Evolutionary conservation across 352 stramenopile species (phyloP).

Genomic region (Phytophthora tentaculata): DNA sequence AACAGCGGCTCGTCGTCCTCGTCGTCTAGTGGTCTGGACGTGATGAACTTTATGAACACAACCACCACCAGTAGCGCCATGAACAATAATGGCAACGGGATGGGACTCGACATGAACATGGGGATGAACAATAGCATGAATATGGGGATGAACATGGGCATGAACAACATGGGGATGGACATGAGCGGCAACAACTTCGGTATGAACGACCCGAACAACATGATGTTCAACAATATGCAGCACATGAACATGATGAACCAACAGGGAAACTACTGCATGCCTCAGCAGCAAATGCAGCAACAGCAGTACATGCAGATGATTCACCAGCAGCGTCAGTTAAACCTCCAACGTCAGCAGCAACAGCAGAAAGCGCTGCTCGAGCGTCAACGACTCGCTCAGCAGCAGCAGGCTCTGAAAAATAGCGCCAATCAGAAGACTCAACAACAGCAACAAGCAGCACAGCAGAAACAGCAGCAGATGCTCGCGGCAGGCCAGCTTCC

Average conservation of each 20-base stretch:
- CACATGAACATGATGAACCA: constrained; percentile 80
- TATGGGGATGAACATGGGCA: constrained; percentile 63
- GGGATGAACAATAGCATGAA: constrained; percentile 59
- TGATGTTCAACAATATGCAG: constrained; percentile 84
- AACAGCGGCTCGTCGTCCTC: constrained; percentile 41
- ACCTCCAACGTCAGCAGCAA: constrained; percentile 49
- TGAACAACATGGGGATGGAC: constrained; percentile 71
- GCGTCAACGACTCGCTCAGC: constrained; percentile 40
- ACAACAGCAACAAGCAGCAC: constrained; percentile 43
- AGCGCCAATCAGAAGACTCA: constrained; percentile 27
- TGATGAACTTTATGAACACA: constrained; percentile 45
- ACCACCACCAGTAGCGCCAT: constrained; percentile 36
- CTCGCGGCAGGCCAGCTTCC: constrained; percentile 29
- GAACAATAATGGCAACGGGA: constrained; percentile 24
- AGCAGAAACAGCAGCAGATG: constrained; percentile 51
- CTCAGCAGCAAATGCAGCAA: constrained; percentile 79
- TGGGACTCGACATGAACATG: constrained; percentile 52
- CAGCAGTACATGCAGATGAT: constrained; percentile 81
- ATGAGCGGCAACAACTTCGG: constrained; percentile 62
- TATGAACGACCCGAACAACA: constrained; percentile 59
- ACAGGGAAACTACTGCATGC: constrained; percentile 69
- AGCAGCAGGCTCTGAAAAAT: constrained; percentile 40
- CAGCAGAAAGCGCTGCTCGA: constrained; percentile 41
- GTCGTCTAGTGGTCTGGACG: constrained; percentile 52
- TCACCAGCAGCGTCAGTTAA: constrained; percentile 42